Evolutionary conservation across 108 stramenopile genomes (phyloP), one percentile per base, ranked within the genome.

Genomic region (Cyclotella kingstonii): DNA sequence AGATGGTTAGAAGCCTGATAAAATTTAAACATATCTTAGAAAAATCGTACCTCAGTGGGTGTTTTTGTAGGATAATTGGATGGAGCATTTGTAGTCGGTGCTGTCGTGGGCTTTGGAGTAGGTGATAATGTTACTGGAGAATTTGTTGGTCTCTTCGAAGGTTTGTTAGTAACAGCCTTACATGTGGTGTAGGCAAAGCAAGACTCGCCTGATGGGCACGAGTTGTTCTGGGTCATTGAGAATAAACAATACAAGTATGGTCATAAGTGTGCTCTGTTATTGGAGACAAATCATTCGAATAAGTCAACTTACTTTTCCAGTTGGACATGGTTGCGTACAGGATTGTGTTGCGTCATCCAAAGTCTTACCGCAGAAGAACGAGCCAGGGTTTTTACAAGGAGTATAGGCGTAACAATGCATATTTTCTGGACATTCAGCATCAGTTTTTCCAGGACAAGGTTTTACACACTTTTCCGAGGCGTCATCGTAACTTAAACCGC

Each of bases 161-260:
- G 61, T 18, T 18, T 55, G 7, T 45, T 39, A 12, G 53, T 65
- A 44, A 45, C 29, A 5, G 17, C n/a, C 26, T 46, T 79, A 66
- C 91, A 90, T 7, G 86, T 76, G 0, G 88, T 90, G 66, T 93
- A 87, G 22, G 91, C 88, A 64, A 72, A 90, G 47, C 91, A 93
- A 27, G 61, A 79, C 59, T 88, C 52, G 0, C 52, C 52, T 1
- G 52, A 53, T 2, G 52, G 55, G 22, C 55, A 56, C 12, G 55
- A 40, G 34, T 56, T 56, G 18, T 39, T 56, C 39, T n/a, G n/a
- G n/a, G n/a, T n/a, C n/a, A n/a, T n/a, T n/a, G n/a, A n/a, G n/a
- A n/a, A n/a, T n/a, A n/a, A n/a, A n/a, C n/a, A n/a, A n/a, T n/a
- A n/a, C n/a, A n/a, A n/a, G n/a, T n/a, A n/a, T n/a, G n/a, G n/a